These are phyloP conservation scores for Metschnikowia kunwiensis DNA, from an alignment of 805 yeast species.

Conservation along the genomic window DNA sequence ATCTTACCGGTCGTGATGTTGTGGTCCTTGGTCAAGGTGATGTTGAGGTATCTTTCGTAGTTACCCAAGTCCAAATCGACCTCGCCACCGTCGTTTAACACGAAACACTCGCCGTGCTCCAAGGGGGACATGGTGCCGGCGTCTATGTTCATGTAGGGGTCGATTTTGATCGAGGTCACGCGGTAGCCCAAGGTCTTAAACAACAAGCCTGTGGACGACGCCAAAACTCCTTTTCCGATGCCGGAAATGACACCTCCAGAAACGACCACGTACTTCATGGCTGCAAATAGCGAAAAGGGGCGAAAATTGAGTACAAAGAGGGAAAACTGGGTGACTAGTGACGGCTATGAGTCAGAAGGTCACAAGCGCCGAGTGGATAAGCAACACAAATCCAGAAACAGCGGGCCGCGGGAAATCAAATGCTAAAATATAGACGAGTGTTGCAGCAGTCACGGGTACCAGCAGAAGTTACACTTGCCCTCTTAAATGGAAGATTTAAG, in stretches of 20 bases:
- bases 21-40: slow-evolving; percentile 89
- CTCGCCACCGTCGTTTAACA: slow-evolving; percentile 97
- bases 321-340: neutral
- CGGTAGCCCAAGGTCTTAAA: slow-evolving; percentile 91
- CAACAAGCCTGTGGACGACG: slow-evolving; percentile 94
- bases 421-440: neutral
- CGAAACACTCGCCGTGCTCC: slow-evolving; percentile 99
- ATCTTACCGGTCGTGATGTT: slow-evolving; percentile 98
- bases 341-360: no score
- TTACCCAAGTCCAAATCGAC: slow-evolving; percentile 97
- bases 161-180: slow-evolving; percentile 96
- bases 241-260: slow-evolving; percentile 99
- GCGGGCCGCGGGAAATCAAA: neutral
- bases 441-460: neutral
- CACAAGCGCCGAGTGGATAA: neutral
- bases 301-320: neutral
- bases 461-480: slow-evolving; percentile 30
- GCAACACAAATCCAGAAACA: neutral
- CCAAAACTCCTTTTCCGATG: slow-evolving; percentile 97
- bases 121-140: slow-evolving; percentile 99
- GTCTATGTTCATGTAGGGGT: slow-evolving; percentile 98
- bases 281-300: neutral
- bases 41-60: slow-evolving; percentile 93
- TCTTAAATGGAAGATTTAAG: slow-evolving; percentile 41
- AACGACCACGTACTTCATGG: slow-evolving; percentile 97